Conservation (phyloP, 805 yeast genomes). For the Jamesozyma piceae region DNA sequence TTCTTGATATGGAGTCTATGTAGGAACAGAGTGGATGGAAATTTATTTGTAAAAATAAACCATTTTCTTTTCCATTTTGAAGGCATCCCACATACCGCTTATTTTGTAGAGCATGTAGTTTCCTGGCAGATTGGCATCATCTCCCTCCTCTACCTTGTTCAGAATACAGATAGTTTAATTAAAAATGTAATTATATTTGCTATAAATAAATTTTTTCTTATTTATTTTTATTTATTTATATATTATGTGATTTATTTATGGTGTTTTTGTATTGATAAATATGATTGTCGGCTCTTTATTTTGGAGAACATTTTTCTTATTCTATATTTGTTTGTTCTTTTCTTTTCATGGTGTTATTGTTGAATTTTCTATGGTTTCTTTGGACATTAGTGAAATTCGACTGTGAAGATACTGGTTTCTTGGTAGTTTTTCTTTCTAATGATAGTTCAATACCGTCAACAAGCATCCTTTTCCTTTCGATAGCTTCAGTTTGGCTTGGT, state of each 20-base stretch:
- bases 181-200: too few species aligned
- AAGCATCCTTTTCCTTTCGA: constrained; percentile 20
- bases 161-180: too few species aligned
- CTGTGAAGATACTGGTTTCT: constrained; percentile 8
- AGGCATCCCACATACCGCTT: constrained; percentile 22
- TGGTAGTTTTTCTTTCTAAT: constrained; percentile 25
- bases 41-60: constrained; percentile 2
- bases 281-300: neutral
- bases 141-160: too few species aligned
- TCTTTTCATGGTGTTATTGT: constrained; percentile 2
- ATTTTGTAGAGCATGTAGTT: neutral
- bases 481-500: constrained; percentile 25
- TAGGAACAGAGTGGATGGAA: constrained; percentile 24
- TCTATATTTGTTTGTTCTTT: neutral
- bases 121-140: too few species aligned
- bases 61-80: constrained; percentile 25
- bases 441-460: constrained; percentile 21
- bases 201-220: too few species aligned
- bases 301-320: neutral
- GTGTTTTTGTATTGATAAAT: too few species aligned
- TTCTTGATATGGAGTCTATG: constrained; percentile 6
- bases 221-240: too few species aligned
- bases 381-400: constrained; percentile 1
- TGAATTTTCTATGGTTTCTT: constrained; percentile 6
- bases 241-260: too few species aligned